Evolutionary conservation across 208 protist genomes (phyloP), one percentile per base, ranked within the genome.

Genomic region (Acanthamoeba lenticulata): DNA sequence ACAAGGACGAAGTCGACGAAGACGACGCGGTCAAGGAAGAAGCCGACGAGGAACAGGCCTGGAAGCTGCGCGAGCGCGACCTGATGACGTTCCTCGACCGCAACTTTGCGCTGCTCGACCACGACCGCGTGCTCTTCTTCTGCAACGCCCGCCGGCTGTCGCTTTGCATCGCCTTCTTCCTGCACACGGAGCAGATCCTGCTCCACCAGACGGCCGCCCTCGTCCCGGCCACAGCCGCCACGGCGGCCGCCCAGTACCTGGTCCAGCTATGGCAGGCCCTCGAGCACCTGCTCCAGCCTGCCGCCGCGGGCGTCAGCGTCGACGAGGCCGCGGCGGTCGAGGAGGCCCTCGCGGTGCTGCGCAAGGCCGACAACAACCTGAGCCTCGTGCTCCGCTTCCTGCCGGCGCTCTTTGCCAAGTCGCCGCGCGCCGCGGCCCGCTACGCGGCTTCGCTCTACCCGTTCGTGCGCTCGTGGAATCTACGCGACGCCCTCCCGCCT

Each of bases 121-220:
- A 79, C 67, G 67, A 79, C 67, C 67, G 67, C 7, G 67, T 79
- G 67, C 67, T 79, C 9, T 79, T 79, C 67, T 79, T 79, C 67
- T 79, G 67, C 67, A 79, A 79, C 67, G 67, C 67, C 17, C 67
- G 40, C 38, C 67, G 67, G 17, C 67, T 79, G 29, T 79, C 67
- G 38, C n/a, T 79, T 32, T 79, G 67, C 67, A 79, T 79, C 67
- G 38, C 67, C 9, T 79, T 79, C 38, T 79, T 79, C 67, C 67
- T 79, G 9, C 67, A 79, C 67, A 79, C 67, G 34, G 67, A 79
- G 36, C 67, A 79, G 38, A 79, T 79, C 38, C 67, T 79, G 29
- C 67, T 79, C 34, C 67, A 79, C 67, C 67, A 79, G 38, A 79
- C 67, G 9, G 67, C 67, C 24, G 67, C 67, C 67, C 29, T 79